Evolutionary conservation across 2,329 filamentous ascomycete genomes (phyloP).

Genomic region (Paramyrothecium sp.): DNA sequence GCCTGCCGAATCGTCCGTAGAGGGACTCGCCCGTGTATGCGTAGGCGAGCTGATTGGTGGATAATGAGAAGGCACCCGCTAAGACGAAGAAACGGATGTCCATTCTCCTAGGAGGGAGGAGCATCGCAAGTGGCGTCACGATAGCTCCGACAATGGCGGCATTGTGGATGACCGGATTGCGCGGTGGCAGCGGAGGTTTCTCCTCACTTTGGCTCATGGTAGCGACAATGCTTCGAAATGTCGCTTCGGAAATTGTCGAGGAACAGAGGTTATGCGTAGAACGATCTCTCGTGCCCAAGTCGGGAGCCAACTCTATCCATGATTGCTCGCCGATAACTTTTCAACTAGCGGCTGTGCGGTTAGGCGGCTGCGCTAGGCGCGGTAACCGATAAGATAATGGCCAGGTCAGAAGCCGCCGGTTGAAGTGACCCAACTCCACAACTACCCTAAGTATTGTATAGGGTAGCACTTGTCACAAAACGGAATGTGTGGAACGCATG

Average conservation of each 20-base stretch:
- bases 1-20: conserved; percentile 42
- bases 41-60: conserved; percentile 53
- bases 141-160: conserved; percentile 46
- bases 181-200: conserved; percentile 27
- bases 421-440: too few relatives aligned
- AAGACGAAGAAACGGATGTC: conserved; percentile 52
- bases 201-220: conserved; percentile 25
- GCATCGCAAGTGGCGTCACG: conserved; percentile 44
- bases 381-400: too few relatives aligned
- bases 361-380: too few relatives aligned
- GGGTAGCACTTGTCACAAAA: too few relatives aligned
- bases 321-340: too few relatives aligned
- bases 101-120: conserved; percentile 50
- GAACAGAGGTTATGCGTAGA: not conserved
- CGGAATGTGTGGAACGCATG: too few relatives aligned
- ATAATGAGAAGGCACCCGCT: conserved; percentile 47
- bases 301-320: too few relatives aligned
- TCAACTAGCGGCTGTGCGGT: too few relatives aligned
- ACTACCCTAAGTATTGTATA: too few relatives aligned
- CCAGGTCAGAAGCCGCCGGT: too few relatives aligned
- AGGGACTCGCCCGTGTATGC: conserved; percentile 57
- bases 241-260: not conserved
- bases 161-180: conserved; percentile 41
- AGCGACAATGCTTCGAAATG: not conserved
- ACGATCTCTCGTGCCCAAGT: too few relatives aligned